Conservation (phyloP, 1,139 yeast genomes). For the Blastobotrys aristatus region DNA sequence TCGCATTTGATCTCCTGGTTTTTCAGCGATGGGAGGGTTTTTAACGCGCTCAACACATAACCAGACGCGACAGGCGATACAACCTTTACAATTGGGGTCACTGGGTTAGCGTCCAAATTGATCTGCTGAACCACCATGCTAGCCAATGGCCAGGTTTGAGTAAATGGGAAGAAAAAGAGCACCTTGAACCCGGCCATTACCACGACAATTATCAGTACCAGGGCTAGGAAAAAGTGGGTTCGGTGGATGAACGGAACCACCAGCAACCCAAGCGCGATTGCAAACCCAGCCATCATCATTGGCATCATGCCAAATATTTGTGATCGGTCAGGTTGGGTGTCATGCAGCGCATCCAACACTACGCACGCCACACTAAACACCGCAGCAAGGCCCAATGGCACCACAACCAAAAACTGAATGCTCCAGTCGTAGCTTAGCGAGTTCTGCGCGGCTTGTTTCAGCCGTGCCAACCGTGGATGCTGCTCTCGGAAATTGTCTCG, state of each 20-base stretch:
- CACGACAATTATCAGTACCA: constrained; percentile 38
- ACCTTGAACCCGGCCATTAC: constrained; percentile 40
- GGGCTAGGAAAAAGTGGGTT: constrained; percentile 49
- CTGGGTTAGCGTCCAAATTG: constrained; percentile 35
- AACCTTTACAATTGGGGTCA: constrained; percentile 19
- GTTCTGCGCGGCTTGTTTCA: constrained; percentile 4
- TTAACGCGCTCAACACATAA: constrained; percentile 40
- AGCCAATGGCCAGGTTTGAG: constrained; percentile 58
- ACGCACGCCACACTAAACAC: constrained; percentile 45
- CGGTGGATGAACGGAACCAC: constrained; percentile 69
- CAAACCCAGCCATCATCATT: constrained; percentile 37
- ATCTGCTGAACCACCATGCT: constrained; percentile 60
- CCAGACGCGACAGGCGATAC: neutral
- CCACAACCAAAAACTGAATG: constrained; percentile 60
- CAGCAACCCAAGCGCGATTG: constrained; percentile 49
- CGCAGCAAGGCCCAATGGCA: constrained; percentile 58
- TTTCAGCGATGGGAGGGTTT: constrained; percentile 62
- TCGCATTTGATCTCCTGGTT: constrained; percentile 28
- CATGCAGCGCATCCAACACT: constrained; percentile 57
- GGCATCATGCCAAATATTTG: constrained; percentile 47
- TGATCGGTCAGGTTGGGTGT: constrained; percentile 62
- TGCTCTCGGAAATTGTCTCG: neutral
- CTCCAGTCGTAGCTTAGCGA: constrained; percentile 70
- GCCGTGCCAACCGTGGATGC: constrained; percentile 7
- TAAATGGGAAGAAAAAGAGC: constrained; percentile 48